These are phyloP conservation scores for Pseudogymnoascus sp. DNA, from an alignment of 2,329 filamentous ascomycete genomes.

Conservation along the genomic window DNA sequence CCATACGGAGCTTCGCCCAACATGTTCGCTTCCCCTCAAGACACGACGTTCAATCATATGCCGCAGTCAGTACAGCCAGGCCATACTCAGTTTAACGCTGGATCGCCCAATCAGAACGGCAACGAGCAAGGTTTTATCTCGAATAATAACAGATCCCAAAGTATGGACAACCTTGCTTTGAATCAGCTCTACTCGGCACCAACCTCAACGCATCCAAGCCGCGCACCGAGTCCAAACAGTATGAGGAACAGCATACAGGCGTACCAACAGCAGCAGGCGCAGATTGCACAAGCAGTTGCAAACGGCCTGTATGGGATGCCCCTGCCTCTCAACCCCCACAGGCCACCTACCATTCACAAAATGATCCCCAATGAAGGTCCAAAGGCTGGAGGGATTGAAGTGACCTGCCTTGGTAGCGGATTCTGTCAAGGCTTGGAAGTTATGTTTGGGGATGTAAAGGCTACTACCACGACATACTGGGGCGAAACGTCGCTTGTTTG, in stretches of 20 bases:
- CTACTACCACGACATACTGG: constrained; percentile 57
- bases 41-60: constrained; percentile 23
- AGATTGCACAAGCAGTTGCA: constrained; percentile 40
- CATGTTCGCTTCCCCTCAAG: constrained; percentile 35
- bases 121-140: constrained; percentile 51
- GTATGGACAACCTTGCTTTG: constrained; percentile 56
- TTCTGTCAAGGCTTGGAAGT: constrained; percentile 76
- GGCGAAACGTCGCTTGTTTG: constrained; percentile 56
- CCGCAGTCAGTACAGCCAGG: constrained; percentile 17
- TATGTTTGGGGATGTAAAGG: constrained; percentile 66
- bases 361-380: constrained; percentile 78
- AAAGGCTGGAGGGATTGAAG: constrained; percentile 75
- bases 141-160: constrained; percentile 49
- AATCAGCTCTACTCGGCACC: constrained; percentile 64
- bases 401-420: constrained; percentile 72
- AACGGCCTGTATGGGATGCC: constrained; percentile 44
- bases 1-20: constrained; percentile 48
- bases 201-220: constrained; percentile 64
- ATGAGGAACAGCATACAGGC: constrained; percentile 40
- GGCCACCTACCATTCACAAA: constrained; percentile 64
- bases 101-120: constrained; percentile 58
- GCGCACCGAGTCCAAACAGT: constrained; percentile 63
- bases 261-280: constrained; percentile 34
- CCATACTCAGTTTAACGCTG: constrained; percentile 43
- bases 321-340: constrained; percentile 41